phyloP scores from a whole-genome alignment of 805 yeast genomes.

The Starmera amethionina region DNA sequence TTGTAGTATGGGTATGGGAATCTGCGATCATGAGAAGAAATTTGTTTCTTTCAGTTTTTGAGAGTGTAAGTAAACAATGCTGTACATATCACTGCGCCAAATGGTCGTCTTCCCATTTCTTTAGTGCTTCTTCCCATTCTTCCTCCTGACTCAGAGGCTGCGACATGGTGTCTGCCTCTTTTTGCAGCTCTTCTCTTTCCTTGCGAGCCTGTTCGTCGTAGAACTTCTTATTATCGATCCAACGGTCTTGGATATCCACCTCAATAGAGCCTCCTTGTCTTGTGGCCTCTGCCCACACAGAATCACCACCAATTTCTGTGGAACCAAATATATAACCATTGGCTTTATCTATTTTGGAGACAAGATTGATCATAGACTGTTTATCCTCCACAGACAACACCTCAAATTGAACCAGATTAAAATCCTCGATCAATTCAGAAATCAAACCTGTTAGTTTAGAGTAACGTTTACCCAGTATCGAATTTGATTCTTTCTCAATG shows the following conservation, averaged over 20 bases:
- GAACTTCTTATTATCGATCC: conserved; percentile 77
- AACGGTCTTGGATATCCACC: conserved; percentile 81
- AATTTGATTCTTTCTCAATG: conserved; percentile 63
- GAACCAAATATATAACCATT: conserved; percentile 91
- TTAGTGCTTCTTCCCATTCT: conserved; percentile 60
- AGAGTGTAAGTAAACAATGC: too few relatives aligned
- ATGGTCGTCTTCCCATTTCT: conserved; percentile 42
- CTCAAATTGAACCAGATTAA: conserved; percentile 77
- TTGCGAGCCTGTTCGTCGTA: conserved; percentile 60
- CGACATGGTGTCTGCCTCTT: conserved; percentile 29
- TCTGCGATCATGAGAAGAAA: too few relatives aligned
- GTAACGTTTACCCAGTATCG: conserved; percentile 49
- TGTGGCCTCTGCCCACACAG: conserved; percentile 94
- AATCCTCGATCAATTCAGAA: conserved; percentile 79
- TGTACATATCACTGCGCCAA: too few relatives aligned
- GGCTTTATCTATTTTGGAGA: conserved; percentile 77
- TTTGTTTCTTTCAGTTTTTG: too few relatives aligned
- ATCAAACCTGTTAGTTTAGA: conserved; percentile 65
- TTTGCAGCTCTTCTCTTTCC: conserved; percentile 29
- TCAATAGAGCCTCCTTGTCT: conserved; percentile 59
- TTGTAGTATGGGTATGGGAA: too few relatives aligned
- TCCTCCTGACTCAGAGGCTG: conserved; percentile 47
- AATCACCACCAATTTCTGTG: conserved; percentile 93
- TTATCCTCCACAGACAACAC: conserved; percentile 90
- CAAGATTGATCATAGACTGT: conserved; percentile 75